Conservation (phyloP, 805 yeast genomes). For the Metschnikowia chrysomelidarum region DNA sequence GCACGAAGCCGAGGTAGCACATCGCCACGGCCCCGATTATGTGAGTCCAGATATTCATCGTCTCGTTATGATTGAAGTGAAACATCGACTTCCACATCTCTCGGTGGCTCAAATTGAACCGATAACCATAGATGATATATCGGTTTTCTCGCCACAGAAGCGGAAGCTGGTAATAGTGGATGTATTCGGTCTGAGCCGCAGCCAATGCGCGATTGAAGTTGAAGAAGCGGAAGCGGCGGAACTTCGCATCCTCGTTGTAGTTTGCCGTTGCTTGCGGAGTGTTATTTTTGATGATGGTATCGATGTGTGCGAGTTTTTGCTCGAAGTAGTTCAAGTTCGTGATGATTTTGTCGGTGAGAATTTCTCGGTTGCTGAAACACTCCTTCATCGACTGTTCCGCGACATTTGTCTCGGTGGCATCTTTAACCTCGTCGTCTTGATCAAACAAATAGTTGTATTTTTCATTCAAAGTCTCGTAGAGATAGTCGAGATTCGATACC, state of each 20-base stretch:
- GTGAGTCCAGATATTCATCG: conserved; percentile 94
- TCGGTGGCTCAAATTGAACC: conserved; percentile 66
- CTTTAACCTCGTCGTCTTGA: conserved; percentile 15
- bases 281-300: conserved; percentile 33
- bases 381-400: conserved; percentile 8
- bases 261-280: conserved; percentile 30
- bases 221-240: conserved; percentile 33
- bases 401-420: not conserved
- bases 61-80: conserved; percentile 72
- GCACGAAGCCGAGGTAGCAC: conserved; percentile 52
- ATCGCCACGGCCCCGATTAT: conserved; percentile 63
- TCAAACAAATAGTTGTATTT: conserved; percentile 39
- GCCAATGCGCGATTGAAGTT: conserved; percentile 41
- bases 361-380: conserved; percentile 21
- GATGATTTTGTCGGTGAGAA: conserved; percentile 37
- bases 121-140: conserved; percentile 77
- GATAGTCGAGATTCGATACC: conserved; percentile 36
- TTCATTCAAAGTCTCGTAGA: conserved; percentile 40
- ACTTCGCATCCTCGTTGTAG: conserved; percentile 28
- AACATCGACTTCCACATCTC: conserved; percentile 62
- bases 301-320: conserved; percentile 38
- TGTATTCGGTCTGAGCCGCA: conserved; percentile 24
- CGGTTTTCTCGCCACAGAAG: conserved; percentile 92
- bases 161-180: conserved; percentile 87
- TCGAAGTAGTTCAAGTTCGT: conserved; percentile 43